Percentiles rank a stretch among this genome's conserved stretches.
Evolutionary conservation across 2,329 filamentous ascomycete genomes (phyloP).

Genomic region (Macrophomina tecta): DNA sequence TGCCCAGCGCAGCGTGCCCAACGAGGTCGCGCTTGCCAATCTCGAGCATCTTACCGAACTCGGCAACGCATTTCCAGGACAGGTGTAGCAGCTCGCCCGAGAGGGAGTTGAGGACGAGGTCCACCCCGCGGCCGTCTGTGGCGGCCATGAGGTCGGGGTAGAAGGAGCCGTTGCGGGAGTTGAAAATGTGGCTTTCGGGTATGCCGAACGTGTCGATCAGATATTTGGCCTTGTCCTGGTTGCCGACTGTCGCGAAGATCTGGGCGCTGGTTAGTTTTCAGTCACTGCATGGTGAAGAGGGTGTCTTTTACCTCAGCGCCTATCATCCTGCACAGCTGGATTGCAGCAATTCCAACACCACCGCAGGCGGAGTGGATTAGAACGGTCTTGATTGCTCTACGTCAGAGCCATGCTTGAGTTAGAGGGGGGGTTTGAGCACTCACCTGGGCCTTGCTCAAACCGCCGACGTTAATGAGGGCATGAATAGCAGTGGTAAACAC

Average conservation of each 20-base stretch:
- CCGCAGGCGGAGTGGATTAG: slow-evolving; percentile 33
- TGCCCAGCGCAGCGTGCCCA: slow-evolving; percentile 14
- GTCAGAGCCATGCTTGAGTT: background rate
- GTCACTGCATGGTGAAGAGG: no score
- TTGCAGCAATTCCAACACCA: slow-evolving; percentile 33
- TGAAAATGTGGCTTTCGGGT: slow-evolving; percentile 37
- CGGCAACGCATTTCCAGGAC: slow-evolving; percentile 52
- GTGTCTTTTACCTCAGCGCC: slow-evolving; percentile 33
- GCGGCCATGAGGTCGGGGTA: slow-evolving; percentile 30
- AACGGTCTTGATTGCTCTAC: slow-evolving; percentile 26
- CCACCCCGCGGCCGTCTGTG: slow-evolving; percentile 42
- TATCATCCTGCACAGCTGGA: slow-evolving; percentile 32
- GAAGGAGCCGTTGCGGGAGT: slow-evolving; percentile 35
- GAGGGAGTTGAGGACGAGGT: slow-evolving; percentile 36
- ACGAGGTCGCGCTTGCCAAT: slow-evolving; percentile 35
- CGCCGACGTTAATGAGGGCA: slow-evolving; percentile 33
- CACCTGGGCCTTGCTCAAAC: slow-evolving; percentile 32
- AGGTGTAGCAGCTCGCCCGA: slow-evolving; percentile 36
- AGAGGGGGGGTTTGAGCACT: background rate
- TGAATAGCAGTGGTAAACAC: slow-evolving; percentile 37
- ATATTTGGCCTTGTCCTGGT: slow-evolving; percentile 24
- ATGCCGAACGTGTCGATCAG: slow-evolving; percentile 29
- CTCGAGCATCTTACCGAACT: slow-evolving; percentile 33
- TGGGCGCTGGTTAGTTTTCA: slow-evolving; percentile 6
- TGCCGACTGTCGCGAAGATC: slow-evolving; percentile 29